phyloP scores from a whole-genome alignment of 2,329 filamentous ascomycete species.

The Chaetomium strumarium region DNA sequence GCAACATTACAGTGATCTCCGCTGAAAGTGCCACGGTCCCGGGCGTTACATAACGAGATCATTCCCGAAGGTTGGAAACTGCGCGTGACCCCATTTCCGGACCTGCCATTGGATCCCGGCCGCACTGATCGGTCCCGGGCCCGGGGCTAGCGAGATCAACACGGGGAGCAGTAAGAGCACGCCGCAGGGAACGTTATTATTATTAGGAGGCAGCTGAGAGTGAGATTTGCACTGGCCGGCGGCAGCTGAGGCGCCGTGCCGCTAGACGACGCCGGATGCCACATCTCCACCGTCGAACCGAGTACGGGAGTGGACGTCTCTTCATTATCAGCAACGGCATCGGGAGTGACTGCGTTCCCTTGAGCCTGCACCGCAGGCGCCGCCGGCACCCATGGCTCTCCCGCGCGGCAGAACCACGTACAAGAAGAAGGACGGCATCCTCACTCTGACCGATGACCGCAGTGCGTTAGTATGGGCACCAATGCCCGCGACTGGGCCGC shows the following conservation, averaged over 20 bases:
- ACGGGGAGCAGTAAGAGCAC: conserved; percentile 11
- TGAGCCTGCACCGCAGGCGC: conserved; percentile 3
- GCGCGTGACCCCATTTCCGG: conserved; percentile 13
- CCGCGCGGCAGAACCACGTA: conserved; percentile 67
- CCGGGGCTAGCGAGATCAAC: background rate
- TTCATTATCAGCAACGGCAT: no score
- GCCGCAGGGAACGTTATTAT: conserved; percentile 9
- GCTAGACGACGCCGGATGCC: background rate
- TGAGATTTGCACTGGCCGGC: background rate
- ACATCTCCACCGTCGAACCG: background rate
- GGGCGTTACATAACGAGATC: no score
- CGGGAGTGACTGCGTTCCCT: no score
- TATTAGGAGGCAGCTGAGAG: background rate
- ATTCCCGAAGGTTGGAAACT: background rate
- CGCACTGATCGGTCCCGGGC: conserved; percentile 2
- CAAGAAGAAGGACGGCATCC: conserved; percentile 91
- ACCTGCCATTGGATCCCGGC: conserved; percentile 13
- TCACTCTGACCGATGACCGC: conserved; percentile 69
- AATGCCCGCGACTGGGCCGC: conserved; percentile 53
- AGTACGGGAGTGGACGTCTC: no score
- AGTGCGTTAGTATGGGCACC: conserved; percentile 78
- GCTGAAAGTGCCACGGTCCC: no score
- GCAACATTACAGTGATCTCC: no score
- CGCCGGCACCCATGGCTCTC: conserved; percentile 27
- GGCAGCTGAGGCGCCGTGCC: conserved; percentile 2